Base-by-base conservation (phyloP, 805 yeast genomes). In the Scheffersomyces stipitis region DNA sequence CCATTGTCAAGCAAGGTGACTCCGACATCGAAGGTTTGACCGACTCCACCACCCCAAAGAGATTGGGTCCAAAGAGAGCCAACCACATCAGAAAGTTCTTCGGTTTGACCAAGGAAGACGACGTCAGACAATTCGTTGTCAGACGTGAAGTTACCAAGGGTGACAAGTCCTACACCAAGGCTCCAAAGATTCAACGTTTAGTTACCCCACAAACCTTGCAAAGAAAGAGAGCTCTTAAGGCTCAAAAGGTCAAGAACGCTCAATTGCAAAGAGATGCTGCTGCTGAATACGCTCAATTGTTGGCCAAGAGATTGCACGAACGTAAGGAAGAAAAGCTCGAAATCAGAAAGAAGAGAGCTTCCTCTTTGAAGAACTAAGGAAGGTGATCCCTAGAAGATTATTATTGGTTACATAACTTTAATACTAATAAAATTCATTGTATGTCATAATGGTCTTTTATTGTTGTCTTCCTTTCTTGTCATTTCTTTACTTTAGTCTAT, bases 1-100 rank as follows among this genome's bases (percentile, higher is more conserved):
- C 88, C 62, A 76, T 93, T 73, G 87, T 86, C 75, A 93, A 93
- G 83, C 95, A 87, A 78, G 99, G 99, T 76, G 99, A 93, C 53
- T 69, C 75, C 58, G 98, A 91, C 62, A 86, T 93, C 57, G 96
- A 77, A 63, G 99, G 99, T 74, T 80, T 93, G 66, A 93, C 99
- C 64, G 95, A 93, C 72, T 64, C 80, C 65, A 82, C 90, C 69
- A 83, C 84, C 66, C 96, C 99, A 78, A 93, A 91, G 85, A 90
- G 98, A 83, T 84, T 93, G 69, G 99, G 99, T 69, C 99, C 99
- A 77, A 93, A 93, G 95, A 89, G 99, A 86, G 99, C 99, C 69
- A 91, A 89, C 95, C 77, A 91, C 91, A 93, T 93, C 76, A 90
- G 98, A 86, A 91, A 93, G 78, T 93, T 93, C 96, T 93, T 87